Percentiles rank a stretch among this genome's conserved stretches.
These are phyloP conservation scores for Colletotrichum sansevieriae DNA, from an alignment of 2,329 filamentous ascomycete genomes.

Conservation along the genomic window DNA sequence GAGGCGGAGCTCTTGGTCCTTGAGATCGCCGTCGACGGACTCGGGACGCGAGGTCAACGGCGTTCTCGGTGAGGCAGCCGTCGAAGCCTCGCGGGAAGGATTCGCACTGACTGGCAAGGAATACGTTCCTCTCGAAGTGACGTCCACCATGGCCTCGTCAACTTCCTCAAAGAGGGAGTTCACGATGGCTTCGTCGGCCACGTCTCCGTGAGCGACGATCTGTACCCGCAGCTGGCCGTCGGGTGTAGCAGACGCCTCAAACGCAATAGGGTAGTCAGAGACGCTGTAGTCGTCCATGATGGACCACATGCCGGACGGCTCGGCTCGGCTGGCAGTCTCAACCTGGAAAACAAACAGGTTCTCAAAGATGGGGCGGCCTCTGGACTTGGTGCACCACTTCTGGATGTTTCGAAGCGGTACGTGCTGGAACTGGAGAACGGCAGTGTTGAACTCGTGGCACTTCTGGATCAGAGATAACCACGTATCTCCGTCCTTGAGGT, in stretches of 20 bases:
- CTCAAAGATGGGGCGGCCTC: slow-evolving; percentile 77
- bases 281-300: slow-evolving; percentile 60
- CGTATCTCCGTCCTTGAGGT: slow-evolving; percentile 57
- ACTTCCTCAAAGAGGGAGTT: slow-evolving; percentile 56
- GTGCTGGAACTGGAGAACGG: slow-evolving; percentile 79
- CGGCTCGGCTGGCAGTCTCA: slow-evolving; percentile 40
- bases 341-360: slow-evolving; percentile 86
- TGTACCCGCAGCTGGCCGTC: slow-evolving; percentile 66
- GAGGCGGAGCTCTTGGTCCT: slow-evolving; percentile 1
- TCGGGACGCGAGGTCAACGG: slow-evolving; percentile 32
- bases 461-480: slow-evolving; percentile 72
- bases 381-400: slow-evolving; percentile 73
- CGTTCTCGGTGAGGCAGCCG: slow-evolving; percentile 32
- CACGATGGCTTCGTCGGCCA: slow-evolving; percentile 51
- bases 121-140: slow-evolving; percentile 30
- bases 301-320: slow-evolving; percentile 63
- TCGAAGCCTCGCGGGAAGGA: slow-evolving; percentile 32
- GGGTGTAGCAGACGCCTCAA: slow-evolving; percentile 74
- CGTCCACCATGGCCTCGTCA: slow-evolving; percentile 44
- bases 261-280: slow-evolving; percentile 81
- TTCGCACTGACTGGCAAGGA: slow-evolving; percentile 31
- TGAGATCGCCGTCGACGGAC: slow-evolving; percentile 26
- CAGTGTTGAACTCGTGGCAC: slow-evolving; percentile 79
- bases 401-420: slow-evolving; percentile 83
- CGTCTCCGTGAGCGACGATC: slow-evolving; percentile 67